Percentiles rank a stretch among this genome's conserved stretches.
phyloP scores from a whole-genome alignment of 2,329 filamentous ascomycete genomes.

The Cytospora piceicola region DNA sequence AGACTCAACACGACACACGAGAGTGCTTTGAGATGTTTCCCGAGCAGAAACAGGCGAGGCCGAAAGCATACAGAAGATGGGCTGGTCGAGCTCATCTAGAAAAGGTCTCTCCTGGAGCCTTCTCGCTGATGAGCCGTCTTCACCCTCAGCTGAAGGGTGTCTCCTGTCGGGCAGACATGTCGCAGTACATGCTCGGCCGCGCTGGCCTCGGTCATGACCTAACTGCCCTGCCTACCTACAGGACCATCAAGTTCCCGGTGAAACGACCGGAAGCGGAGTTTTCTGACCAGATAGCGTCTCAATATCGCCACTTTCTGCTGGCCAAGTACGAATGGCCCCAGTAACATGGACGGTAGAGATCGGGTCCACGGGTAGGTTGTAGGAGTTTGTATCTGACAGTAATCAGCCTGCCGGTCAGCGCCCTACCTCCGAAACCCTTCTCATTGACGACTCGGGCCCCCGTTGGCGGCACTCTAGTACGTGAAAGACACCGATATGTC shows the following conservation, averaged over 20 bases:
- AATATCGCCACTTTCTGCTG: neutral
- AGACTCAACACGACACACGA: neutral
- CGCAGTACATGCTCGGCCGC: slow-evolving; percentile 11
- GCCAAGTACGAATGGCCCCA: neutral
- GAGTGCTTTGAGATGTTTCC: slow-evolving; percentile 14
- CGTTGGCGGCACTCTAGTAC: neutral
- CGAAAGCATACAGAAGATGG: slow-evolving; percentile 1
- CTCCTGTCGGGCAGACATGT: neutral
- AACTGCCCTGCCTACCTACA: neutral
- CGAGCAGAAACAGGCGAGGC: slow-evolving; percentile 10
- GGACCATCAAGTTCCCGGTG: neutral
- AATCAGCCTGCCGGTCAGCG: neutral
- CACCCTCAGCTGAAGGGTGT: slow-evolving; percentile 6
- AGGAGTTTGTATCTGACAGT: neutral
- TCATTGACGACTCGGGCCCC: neutral
- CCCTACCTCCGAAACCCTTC: neutral
- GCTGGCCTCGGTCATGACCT: slow-evolving; percentile 7
- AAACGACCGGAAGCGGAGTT: neutral
- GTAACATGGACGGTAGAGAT: neutral
- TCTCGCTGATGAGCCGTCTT: neutral
- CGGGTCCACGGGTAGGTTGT: neutral
- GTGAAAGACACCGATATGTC: neutral
- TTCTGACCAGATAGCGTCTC: neutral
- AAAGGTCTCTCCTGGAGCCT: slow-evolving; percentile 3
- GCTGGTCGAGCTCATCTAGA: neutral